phyloP scores from a whole-genome alignment of 306 rosid genomes.

The Rosa rugosa region DNA sequence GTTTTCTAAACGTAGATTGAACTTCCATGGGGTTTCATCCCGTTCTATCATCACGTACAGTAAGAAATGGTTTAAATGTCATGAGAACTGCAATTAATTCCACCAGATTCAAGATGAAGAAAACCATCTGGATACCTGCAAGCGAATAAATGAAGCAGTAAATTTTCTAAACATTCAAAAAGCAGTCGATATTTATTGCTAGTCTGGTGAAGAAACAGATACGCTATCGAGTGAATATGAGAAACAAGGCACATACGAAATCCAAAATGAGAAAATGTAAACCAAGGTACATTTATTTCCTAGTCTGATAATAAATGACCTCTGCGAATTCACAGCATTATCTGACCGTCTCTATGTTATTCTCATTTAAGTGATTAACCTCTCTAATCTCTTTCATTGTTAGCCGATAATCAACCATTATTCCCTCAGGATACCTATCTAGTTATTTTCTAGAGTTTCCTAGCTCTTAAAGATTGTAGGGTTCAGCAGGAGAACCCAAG shows the following conservation, averaged over 20 bases:
- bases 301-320: background rate
- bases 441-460: background rate
- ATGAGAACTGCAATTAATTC: constrained; percentile 40
- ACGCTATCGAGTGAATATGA: background rate
- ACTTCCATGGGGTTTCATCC: background rate
- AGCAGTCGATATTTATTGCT: background rate
- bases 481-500: background rate
- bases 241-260: background rate
- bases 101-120: constrained; percentile 45
- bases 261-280: background rate
- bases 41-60: background rate
- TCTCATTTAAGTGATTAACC: background rate
- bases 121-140: constrained; percentile 48
- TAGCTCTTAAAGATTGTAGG: too few species aligned
- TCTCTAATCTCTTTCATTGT: background rate
- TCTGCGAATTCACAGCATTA: background rate
- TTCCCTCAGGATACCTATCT: background rate
- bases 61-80: constrained; percentile 52
- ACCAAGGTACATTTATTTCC: background rate
- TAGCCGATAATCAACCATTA: background rate
- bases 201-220: background rate
- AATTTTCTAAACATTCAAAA: too few species aligned
- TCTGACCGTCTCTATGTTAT: background rate
- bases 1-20: background rate
- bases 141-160: background rate